Evolutionary conservation across 345 rosid species (phyloP).

Genomic region (Dimocarpus longan): DNA sequence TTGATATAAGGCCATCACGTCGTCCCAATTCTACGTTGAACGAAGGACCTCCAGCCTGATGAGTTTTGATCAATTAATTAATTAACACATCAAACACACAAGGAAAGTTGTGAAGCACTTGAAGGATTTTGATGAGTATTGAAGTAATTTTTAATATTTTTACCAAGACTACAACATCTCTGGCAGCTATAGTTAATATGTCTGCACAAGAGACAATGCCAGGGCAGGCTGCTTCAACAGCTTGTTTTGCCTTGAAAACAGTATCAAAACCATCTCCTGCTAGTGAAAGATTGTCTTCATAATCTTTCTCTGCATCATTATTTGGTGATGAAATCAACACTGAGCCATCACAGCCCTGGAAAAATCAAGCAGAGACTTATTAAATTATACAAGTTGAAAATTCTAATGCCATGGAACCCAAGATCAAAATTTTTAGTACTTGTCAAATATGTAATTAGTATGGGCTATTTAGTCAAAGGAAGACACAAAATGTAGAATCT

Average conservation of each 20-base stretch:
- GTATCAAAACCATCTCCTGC: conserved; percentile 97
- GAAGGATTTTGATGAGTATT: too few relatives aligned
- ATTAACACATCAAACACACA: neutral
- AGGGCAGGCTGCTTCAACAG: conserved; percentile 70
- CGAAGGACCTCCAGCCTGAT: conserved; percentile 76
- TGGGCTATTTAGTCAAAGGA: too few relatives aligned
- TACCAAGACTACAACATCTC: conserved; percentile 85
- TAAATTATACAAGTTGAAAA: neutral
- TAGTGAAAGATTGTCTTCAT: conserved; percentile 71
- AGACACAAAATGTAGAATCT: neutral
- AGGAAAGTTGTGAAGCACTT: neutral
- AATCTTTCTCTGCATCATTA: conserved; percentile 85
- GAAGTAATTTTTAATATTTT: neutral
- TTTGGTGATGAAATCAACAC: conserved; percentile 63
- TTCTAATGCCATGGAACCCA: neutral
- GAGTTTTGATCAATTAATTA: neutral
- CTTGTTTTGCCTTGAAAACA: conserved; percentile 64
- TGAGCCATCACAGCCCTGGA: conserved; percentile 90
- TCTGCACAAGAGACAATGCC: conserved; percentile 87
- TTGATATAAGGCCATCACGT: conserved; percentile 65
- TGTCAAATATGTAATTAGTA: neutral
- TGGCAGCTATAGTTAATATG: conserved; percentile 70
- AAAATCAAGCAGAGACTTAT: neutral
- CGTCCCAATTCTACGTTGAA: conserved; percentile 84
- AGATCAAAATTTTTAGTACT: neutral